Base-by-base conservation (phyloP, 306 rosid species). In the Inga leiocalycina region DNA sequence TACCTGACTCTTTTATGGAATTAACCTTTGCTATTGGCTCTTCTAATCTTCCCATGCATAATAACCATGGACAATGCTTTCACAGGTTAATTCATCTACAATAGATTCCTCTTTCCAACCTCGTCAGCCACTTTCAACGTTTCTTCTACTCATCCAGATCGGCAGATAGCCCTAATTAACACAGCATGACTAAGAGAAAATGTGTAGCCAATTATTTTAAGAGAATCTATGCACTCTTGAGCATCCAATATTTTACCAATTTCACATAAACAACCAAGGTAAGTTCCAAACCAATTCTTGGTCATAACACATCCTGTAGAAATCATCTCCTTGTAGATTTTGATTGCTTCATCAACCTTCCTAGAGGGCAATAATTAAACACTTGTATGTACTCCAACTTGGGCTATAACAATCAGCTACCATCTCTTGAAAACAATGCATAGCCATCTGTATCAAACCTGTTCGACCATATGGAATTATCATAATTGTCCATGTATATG, bases 401-500 rank as follows among this genome's bases (percentile, higher is more conserved):
- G 98, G 99, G 68, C 24, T 67, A 72, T 81, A 89, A 45, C 91
- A 88, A 59, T 78, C 76, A 37, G 86, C 89, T 86, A 90, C 92
- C 99, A 95, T 95, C 88, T 92, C 92, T 49, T 69, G 46, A 75
- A 93, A 93, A 74, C 89, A 84, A 45, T 88, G 85, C 80, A 89
- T 70, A 70, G 98, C 98, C 85, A 92, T 89, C 75, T 93, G 84
- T 0, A 98, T 95, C 69, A 95, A 84, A 67, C 99, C 99, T 24
- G 88, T 88, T 43, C 99, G 94, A 76, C 98, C 98, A 10, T 93
- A 95, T 78, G 82, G 94, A 94, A 92, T 86, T 56, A 95, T 91
- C 94, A 93, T 90, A 83, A 93, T 93, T 57, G 99, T 93, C 99
- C 99, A 95, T 80, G 99, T 93, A 77, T 95, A 75, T 24, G 94